A percentile compares a stretch with the other conserved stretches of the same genome.
phyloP scores from a whole-genome alignment of 305 asterid genomes.

The Ruellia speciosa region DNA sequence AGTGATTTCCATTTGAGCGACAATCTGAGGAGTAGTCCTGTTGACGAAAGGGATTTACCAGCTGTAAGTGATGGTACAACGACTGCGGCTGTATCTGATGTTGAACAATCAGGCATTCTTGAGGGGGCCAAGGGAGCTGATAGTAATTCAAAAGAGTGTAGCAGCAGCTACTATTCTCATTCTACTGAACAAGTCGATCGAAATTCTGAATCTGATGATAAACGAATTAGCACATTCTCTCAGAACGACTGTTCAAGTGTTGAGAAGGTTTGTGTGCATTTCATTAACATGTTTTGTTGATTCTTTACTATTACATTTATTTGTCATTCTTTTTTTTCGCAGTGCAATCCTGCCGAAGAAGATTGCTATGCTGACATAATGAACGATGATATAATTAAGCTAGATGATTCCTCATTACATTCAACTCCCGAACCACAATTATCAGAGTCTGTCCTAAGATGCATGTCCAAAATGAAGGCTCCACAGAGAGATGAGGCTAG shows the following conservation, averaged over 20 bases:
- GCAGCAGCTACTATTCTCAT: conserved; percentile 47
- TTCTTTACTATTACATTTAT: conserved; percentile 1
- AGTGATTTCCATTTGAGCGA: conserved; percentile 49
- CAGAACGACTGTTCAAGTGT: conserved; percentile 27
- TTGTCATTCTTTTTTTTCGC: conserved; percentile 16
- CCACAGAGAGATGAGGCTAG: conserved; percentile 23
- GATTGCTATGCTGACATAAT: conserved; percentile 76
- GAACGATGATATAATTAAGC: conserved; percentile 69
- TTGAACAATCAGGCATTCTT: conserved; percentile 29
- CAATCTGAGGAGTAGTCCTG: conserved; percentile 20
- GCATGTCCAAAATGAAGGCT: conserved; percentile 18
- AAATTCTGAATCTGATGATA: conserved; percentile 40
- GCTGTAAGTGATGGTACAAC: conserved; percentile 11
- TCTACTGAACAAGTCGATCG: conserved; percentile 44
- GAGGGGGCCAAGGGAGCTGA: conserved; percentile 30
- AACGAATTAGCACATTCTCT: conserved; percentile 26
- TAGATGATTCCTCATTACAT: conserved; percentile 41
- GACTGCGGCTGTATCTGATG: conserved; percentile 24
- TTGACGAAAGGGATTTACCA: conserved; percentile 21
- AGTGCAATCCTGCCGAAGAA: conserved; percentile 46
- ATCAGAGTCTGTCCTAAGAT: background rate
- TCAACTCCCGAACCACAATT: conserved; percentile 11
- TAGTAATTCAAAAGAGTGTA: conserved; percentile 43
- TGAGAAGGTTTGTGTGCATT: conserved; percentile 26
- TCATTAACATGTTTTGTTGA: background rate